These are phyloP conservation scores for Hemileia vastatrix DNA, from an alignment of 1,284 basidiomycete species.

Conservation along the genomic window DNA sequence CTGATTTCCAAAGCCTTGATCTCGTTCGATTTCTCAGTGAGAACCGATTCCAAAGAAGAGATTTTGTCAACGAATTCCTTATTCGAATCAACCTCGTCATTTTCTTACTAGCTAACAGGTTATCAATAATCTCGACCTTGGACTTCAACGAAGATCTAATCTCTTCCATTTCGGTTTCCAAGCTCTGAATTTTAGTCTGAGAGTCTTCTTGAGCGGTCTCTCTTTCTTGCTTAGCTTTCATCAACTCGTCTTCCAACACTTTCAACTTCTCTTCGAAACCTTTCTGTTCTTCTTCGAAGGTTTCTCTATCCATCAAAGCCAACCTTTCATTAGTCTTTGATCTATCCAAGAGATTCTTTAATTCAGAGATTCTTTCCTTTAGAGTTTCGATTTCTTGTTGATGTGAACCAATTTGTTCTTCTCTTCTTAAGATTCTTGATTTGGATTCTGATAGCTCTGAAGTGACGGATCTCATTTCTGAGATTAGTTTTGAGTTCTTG, in stretches of 20 bases:
- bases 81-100: too few relatives aligned
- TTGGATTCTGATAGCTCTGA: too few relatives aligned
- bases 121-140: too few relatives aligned
- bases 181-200: too few relatives aligned
- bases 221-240: background rate
- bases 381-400: background rate
- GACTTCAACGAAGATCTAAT: too few relatives aligned
- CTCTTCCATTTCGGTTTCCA: too few relatives aligned
- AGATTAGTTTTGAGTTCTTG: too few relatives aligned
- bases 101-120: too few relatives aligned
- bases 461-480: too few relatives aligned
- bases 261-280: background rate
- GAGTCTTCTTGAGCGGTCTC: background rate
- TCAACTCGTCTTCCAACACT: constrained; percentile 17
- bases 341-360: background rate
- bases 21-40: too few relatives aligned
- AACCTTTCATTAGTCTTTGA: background rate
- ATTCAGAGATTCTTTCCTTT: background rate
- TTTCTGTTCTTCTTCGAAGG: background rate
- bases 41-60: too few relatives aligned
- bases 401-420: background rate
- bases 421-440: background rate
- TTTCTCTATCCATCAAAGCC: background rate
- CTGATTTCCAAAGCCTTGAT: background rate
- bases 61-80: too few relatives aligned